A percentile compares a stretch with the other conserved stretches of the same genome.
phyloP scores from a whole-genome alignment of 2,329 filamentous ascomycete species.

The Colletotrichum abscissum region DNA sequence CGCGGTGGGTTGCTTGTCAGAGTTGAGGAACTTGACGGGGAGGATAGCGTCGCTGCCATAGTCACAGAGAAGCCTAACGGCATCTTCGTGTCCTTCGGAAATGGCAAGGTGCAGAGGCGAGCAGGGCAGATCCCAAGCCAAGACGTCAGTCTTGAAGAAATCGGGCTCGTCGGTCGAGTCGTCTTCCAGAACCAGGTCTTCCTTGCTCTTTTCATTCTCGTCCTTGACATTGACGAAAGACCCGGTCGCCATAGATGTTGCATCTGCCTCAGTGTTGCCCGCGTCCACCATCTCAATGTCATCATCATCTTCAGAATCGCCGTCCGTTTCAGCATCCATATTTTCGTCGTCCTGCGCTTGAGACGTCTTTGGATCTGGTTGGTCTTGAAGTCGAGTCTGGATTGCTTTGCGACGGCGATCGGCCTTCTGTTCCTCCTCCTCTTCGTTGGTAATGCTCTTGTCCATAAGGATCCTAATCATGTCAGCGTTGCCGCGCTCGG shows the following conservation, averaged over 20 bases:
- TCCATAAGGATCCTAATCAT: slow-evolving; percentile 80
- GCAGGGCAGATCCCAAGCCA: slow-evolving; percentile 83
- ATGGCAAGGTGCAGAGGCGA: slow-evolving; percentile 85
- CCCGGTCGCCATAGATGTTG: slow-evolving; percentile 69
- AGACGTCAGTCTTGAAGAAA: slow-evolving; percentile 80
- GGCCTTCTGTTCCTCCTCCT: slow-evolving; percentile 70
- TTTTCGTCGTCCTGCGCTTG: slow-evolving; percentile 41
- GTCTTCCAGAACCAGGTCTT: slow-evolving; percentile 62
- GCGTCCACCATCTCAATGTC: slow-evolving; percentile 60
- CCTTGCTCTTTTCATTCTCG: slow-evolving; percentile 47
- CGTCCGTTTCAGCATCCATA: slow-evolving; percentile 45
- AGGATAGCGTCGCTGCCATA: slow-evolving; percentile 83
- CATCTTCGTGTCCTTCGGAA: slow-evolving; percentile 74
- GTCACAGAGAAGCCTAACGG: slow-evolving; percentile 76
- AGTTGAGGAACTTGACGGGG: slow-evolving; percentile 74
- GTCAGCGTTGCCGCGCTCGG: slow-evolving; percentile 72
- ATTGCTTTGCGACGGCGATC: slow-evolving; percentile 58
- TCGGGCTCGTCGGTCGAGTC: slow-evolving; percentile 73
- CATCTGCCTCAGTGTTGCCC: slow-evolving; percentile 62
- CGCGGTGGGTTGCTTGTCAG: slow-evolving; percentile 59
- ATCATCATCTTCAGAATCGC: slow-evolving; percentile 46
- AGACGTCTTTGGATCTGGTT: slow-evolving; percentile 39
- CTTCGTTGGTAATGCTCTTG: slow-evolving; percentile 80
- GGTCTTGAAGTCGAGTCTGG: slow-evolving; percentile 41
- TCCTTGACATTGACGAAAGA: slow-evolving; percentile 78